A percentile compares a stretch with the other conserved stretches of the same genome.
phyloP scores from a whole-genome alignment of 31 red algal species.

The Pterothamnion heteromorphum region DNA sequence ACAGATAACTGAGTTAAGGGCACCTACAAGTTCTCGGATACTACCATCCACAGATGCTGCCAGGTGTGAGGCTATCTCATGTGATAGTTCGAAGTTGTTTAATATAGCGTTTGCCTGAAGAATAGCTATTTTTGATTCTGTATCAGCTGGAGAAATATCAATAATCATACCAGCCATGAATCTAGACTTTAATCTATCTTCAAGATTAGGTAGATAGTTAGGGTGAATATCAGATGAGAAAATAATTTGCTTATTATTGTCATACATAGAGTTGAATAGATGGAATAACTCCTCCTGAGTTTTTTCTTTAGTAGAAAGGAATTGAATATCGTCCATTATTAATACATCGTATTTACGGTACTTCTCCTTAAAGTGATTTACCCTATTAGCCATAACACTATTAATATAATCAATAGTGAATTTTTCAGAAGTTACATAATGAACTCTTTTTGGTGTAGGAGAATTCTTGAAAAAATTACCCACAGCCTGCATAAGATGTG shows the following conservation, averaged over 20 bases:
- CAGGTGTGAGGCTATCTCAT: not conserved
- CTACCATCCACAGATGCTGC: not conserved
- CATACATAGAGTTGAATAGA: slow-evolving; percentile 31
- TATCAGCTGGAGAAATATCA: slow-evolving; percentile 30
- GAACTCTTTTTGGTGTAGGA: not conserved
- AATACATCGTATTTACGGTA: slow-evolving; percentile 23
- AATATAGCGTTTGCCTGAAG: not conserved
- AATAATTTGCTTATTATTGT: slow-evolving; percentile 25
- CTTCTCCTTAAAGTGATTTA: not conserved
- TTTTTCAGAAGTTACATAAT: slow-evolving; percentile 15
- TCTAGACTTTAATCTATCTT: not conserved
- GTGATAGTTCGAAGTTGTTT: not conserved
- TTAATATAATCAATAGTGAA: not conserved
- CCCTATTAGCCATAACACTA: not conserved
- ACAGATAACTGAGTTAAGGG: slow-evolving; percentile 4
- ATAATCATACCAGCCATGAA: not conserved
- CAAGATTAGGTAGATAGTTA: not conserved
- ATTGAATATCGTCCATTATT: slow-evolving; percentile 37
- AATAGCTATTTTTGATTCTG: slow-evolving; percentile 18
- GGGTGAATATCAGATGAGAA: slow-evolving; percentile 29
- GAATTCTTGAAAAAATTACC: not conserved
- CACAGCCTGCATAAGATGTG: slow-evolving; percentile 12
- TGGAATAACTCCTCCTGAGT: slow-evolving; percentile 37
- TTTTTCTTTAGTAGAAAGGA: slow-evolving; percentile 18
- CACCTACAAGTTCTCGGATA: slow-evolving; percentile 35